Conservation (phyloP, 78 protist genomes). For the Anaeramoeba flamelloides region DNA sequence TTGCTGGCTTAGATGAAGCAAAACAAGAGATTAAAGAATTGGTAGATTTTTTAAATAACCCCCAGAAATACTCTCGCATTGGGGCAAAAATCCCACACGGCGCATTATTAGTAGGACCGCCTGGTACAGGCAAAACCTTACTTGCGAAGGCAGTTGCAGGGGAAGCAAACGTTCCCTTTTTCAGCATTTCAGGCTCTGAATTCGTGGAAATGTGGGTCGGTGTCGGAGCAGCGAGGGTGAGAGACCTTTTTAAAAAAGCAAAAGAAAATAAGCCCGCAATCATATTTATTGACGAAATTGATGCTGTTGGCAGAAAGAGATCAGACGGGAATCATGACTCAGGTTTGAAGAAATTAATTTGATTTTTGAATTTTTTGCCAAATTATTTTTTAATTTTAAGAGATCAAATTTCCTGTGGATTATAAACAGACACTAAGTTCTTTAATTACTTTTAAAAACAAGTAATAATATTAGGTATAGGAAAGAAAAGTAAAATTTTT, state of each 20-base stretch:
- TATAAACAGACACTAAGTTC: too few relatives aligned
- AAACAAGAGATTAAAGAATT: constrained; percentile 65
- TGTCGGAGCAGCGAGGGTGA: constrained; percentile 70
- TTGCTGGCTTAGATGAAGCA: constrained; percentile 71
- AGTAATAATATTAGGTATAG: too few relatives aligned
- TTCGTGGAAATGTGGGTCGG: constrained; percentile 90
- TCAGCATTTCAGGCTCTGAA: constrained; percentile 78
- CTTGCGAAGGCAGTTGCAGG: constrained; percentile 59
- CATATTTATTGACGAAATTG: constrained; percentile 63
- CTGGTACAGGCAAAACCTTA: constrained; percentile 76
- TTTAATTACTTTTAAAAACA: too few relatives aligned
- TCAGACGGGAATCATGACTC: constrained; percentile 1
- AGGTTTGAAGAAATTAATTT: too few relatives aligned
- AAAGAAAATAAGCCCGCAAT: constrained; percentile 44
- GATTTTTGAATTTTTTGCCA: too few relatives aligned
- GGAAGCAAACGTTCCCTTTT: constrained; percentile 87
- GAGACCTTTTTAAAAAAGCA: constrained; percentile 64
- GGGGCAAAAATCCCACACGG: constrained; percentile 66
- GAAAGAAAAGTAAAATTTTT: too few relatives aligned
- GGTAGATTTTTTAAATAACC: constrained; percentile 73
- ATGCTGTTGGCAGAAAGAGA: constrained; percentile 56
- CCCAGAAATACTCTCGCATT: constrained; percentile 44
- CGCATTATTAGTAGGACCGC: constrained; percentile 81
- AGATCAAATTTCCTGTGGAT: too few relatives aligned
- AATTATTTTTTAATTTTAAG: too few relatives aligned